Conservation (phyloP, 139 green algal species). For the Microglena sp. region DNA sequence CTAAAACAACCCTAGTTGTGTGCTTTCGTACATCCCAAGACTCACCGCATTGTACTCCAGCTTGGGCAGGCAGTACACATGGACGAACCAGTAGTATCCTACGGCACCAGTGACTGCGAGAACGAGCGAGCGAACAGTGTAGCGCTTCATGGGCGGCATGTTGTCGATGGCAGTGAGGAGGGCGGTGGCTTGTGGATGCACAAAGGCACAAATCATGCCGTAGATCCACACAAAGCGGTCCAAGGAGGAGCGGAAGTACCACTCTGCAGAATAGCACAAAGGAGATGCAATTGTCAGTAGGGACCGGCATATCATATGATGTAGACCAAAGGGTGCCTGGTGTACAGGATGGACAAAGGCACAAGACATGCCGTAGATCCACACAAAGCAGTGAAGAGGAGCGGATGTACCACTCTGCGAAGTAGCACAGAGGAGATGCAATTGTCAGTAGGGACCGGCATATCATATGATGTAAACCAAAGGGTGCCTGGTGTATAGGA, state of each 20-base stretch:
- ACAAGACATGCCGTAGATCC: conserved; percentile 94
- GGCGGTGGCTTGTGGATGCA: conserved; percentile 4
- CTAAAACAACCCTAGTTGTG: no score
- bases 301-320: no score
- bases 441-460: no score
- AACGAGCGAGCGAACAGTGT: conserved; percentile 21
- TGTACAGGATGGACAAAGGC: no score
- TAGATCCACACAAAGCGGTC: conserved; percentile 95
- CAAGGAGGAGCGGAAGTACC: conserved; percentile 85
- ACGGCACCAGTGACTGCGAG: conserved; percentile 10
- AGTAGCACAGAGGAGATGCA: not conserved
- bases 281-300: not conserved
- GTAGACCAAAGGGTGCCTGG: no score
- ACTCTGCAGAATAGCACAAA: conserved; percentile 48
- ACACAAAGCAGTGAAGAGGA: conserved; percentile 91
- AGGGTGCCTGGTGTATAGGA: no score
- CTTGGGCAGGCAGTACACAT: conserved; percentile 68
- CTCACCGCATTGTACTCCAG: conserved; percentile 82
- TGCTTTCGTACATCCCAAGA: no score
- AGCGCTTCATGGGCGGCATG: conserved; percentile 17
- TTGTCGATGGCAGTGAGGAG: conserved; percentile 51
- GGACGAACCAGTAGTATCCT: conserved; percentile 27
- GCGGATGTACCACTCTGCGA: conserved; percentile 85
- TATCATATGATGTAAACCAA: no score
- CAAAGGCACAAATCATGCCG: conserved; percentile 84